Conservation (phyloP, 345 rosid species). For the Orychophragmus violaceus region DNA sequence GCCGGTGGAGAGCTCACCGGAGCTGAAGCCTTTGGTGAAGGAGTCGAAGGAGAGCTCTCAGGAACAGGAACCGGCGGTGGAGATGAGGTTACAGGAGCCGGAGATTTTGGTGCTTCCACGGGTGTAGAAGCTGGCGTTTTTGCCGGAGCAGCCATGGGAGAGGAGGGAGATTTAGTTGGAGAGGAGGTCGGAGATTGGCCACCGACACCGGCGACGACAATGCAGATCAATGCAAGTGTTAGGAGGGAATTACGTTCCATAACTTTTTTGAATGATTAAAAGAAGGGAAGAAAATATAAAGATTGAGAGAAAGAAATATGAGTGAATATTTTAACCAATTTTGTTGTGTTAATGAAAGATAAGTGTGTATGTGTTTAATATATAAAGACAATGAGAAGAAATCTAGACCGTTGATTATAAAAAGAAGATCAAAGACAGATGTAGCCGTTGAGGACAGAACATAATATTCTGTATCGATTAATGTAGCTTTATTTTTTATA, state of each 20-base stretch:
- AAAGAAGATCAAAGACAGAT: slow-evolving; percentile 28
- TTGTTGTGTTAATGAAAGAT: background rate
- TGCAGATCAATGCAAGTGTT: slow-evolving; percentile 34
- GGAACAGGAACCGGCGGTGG: slow-evolving; percentile 35
- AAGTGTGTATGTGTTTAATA: background rate
- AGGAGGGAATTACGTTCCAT: slow-evolving; percentile 30
- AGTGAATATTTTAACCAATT: background rate
- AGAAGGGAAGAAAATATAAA: background rate
- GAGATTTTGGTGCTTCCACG: slow-evolving; percentile 22
- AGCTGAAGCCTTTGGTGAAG: slow-evolving; percentile 34
- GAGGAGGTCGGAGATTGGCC: slow-evolving; percentile 30
- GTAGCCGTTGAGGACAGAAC: slow-evolving; percentile 46
- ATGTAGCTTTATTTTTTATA: background rate
- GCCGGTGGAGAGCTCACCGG: slow-evolving; percentile 44
- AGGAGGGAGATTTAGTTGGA: slow-evolving; percentile 37
- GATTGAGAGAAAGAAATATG: background rate
- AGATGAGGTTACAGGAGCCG: slow-evolving; percentile 15
- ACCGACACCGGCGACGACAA: slow-evolving; percentile 40
- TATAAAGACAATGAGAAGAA: slow-evolving; percentile 25
- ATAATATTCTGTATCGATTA: background rate
- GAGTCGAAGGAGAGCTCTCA: slow-evolving; percentile 44
- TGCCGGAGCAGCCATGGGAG: background rate
- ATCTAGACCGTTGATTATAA: slow-evolving; percentile 33
- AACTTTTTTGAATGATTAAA: background rate
- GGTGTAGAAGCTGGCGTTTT: slow-evolving; percentile 11